Evolutionary conservation across 495 filamentous ascomycete species (phyloP).

Genomic region (Xylaria sp.): DNA sequence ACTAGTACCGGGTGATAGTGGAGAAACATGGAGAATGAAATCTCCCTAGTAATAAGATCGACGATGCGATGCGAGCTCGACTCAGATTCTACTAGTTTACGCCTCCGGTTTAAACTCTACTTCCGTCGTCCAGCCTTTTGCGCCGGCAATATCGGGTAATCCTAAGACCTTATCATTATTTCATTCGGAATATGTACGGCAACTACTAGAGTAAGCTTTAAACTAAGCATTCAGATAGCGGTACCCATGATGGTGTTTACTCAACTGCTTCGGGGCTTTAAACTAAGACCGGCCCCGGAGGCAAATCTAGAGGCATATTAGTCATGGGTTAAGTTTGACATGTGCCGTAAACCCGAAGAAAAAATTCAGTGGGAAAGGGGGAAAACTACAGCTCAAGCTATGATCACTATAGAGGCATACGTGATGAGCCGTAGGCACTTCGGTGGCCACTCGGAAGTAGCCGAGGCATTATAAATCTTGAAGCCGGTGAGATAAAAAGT

Average conservation of each 20-base stretch:
- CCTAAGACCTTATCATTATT: neutral
- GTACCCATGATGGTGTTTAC: neutral
- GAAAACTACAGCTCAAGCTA: neutral
- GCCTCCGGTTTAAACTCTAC: constrained; percentile 11
- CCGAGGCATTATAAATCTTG: constrained; percentile 13
- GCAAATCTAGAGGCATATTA: neutral
- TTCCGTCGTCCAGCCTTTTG: neutral
- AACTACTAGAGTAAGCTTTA: constrained; percentile 1
- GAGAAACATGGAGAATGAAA: neutral
- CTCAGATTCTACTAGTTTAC: constrained; percentile 24
- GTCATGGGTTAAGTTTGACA: neutral
- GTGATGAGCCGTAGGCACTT: neutral
- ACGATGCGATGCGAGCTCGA: constrained; percentile 26
- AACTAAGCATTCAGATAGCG: neutral
- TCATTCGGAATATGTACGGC: neutral
- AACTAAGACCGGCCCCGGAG: neutral
- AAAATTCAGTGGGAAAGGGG: neutral
- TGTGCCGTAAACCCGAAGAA: neutral
- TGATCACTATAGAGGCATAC: neutral
- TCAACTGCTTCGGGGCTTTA: neutral
- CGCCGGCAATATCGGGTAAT: neutral
- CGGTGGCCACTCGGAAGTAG: constrained; percentile 15
- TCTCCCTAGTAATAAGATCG: constrained; percentile 17
- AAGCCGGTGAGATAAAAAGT: neutral
- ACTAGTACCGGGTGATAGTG: constrained; percentile 14